Evolutionary conservation across 306 rosid genomes (phyloP).

Genomic region (Vigna unguiculata): DNA sequence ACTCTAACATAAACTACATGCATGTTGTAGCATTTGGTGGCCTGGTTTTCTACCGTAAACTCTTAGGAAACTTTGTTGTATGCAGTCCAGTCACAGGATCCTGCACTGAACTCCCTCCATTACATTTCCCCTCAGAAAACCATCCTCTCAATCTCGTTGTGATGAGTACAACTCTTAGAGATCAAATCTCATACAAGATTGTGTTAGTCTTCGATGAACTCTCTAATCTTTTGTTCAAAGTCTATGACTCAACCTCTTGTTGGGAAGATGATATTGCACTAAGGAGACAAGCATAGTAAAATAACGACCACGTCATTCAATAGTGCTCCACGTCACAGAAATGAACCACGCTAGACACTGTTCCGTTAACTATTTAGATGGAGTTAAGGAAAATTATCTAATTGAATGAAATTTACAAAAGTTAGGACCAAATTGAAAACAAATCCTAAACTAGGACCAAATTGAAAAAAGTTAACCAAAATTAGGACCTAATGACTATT

Average conservation of each 20-base stretch:
- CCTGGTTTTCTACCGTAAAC: slow-evolving; percentile 76
- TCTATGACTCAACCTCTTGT: slow-evolving; percentile 59
- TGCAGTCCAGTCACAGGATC: slow-evolving; percentile 78
- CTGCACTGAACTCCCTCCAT: slow-evolving; percentile 64
- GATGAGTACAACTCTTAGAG: slow-evolving; percentile 57
- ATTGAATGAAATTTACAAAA: too few relatives aligned
- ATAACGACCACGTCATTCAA: too few relatives aligned
- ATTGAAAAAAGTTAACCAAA: too few relatives aligned
- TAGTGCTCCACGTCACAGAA: too few relatives aligned
- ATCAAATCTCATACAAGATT: slow-evolving; percentile 61
- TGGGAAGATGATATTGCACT: slow-evolving; percentile 75
- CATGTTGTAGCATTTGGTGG: slow-evolving; percentile 95
- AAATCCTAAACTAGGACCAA: too few relatives aligned
- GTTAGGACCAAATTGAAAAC: too few relatives aligned
- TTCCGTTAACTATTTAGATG: too few relatives aligned
- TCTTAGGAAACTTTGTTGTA: slow-evolving; percentile 58
- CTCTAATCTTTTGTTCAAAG: slow-evolving; percentile 64
- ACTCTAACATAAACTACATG: slow-evolving; percentile 56
- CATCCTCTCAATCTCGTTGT: slow-evolving; percentile 80
- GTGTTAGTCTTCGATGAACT: slow-evolving; percentile 76
- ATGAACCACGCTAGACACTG: too few relatives aligned
- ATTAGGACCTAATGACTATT: too few relatives aligned
- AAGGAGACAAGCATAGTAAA: too few relatives aligned
- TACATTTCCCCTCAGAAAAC: slow-evolving; percentile 47
- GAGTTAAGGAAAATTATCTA: too few relatives aligned